These are phyloP conservation scores for Cercospora canescens DNA, from an alignment of 2,329 filamentous ascomycete species.

Conservation along the genomic window DNA sequence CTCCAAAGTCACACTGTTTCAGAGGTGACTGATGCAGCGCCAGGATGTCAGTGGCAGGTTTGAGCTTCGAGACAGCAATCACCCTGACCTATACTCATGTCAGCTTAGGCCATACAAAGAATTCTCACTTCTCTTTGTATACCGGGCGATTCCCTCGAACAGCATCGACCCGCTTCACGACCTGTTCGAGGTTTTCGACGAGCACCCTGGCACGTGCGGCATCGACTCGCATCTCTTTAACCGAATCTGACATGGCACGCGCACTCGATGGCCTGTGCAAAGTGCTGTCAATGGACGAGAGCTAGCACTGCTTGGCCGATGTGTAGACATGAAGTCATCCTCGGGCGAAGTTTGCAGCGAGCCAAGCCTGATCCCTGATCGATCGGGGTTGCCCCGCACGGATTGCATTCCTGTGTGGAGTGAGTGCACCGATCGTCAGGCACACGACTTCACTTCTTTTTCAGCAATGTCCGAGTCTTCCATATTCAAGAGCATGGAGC, in stretches of 20 bases:
- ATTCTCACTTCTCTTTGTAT: conserved; percentile 10
- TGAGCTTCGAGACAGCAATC: conserved; percentile 94
- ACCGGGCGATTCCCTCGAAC: conserved; percentile 29
- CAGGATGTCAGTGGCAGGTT: conserved; percentile 87
- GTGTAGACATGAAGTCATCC: not conserved
- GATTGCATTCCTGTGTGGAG: not conserved
- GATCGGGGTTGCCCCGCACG: not conserved
- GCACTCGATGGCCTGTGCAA: not conserved
- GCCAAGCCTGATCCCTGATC: not conserved
- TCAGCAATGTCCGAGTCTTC: not conserved
- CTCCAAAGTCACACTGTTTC: conserved; percentile 74
- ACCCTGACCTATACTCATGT: conserved; percentile 66
- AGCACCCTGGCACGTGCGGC: conserved; percentile 48
- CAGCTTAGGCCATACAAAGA: not conserved
- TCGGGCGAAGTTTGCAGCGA: conserved; percentile 23
- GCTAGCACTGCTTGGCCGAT: not conserved
- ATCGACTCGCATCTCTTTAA: conserved; percentile 37
- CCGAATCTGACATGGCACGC: conserved; percentile 5
- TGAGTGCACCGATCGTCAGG: not conserved
- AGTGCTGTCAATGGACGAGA: not conserved
- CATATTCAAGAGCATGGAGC: not conserved
- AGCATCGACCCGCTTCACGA: conserved; percentile 43
- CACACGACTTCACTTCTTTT: not conserved
- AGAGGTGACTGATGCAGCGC: conserved; percentile 65
- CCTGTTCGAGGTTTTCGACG: conserved; percentile 45